phyloP scores from a whole-genome alignment of 1,139 yeast species.

The Suhomyces coccinellae region DNA sequence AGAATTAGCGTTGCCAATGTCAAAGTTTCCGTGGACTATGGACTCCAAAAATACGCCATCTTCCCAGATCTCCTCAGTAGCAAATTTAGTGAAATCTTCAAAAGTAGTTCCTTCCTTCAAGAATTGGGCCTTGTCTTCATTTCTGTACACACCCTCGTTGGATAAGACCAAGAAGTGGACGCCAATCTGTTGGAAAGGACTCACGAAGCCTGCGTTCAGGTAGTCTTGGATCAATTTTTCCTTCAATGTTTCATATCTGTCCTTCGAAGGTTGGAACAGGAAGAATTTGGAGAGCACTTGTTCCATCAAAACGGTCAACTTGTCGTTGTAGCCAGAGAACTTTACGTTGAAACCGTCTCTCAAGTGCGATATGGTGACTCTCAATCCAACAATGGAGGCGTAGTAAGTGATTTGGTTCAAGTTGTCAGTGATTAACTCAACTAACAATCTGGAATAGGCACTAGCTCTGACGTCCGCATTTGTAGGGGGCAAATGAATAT shows the following conservation, averaged over 20 bases:
- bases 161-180: constrained; percentile 59
- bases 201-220: constrained; percentile 69
- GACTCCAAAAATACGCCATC: constrained; percentile 63
- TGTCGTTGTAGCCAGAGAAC: constrained; percentile 82
- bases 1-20: constrained; percentile 50
- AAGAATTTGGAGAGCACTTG: constrained; percentile 57
- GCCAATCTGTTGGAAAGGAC: constrained; percentile 76
- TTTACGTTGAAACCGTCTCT: constrained; percentile 72
- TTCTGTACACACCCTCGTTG: constrained; percentile 68
- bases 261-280: constrained; percentile 52
- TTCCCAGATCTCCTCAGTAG: constrained; percentile 40
- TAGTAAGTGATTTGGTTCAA: constrained; percentile 77
- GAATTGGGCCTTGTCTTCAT: constrained; percentile 59
- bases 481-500: constrained; percentile 66
- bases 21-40: constrained; percentile 77
- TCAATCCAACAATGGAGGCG: constrained; percentile 80
- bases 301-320: constrained; percentile 61
- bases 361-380: constrained; percentile 56
- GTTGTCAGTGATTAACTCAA: constrained; percentile 72
- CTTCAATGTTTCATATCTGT: constrained; percentile 66
- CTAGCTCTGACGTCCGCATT: constrained; percentile 56
- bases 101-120: constrained; percentile 45
- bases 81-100: constrained; percentile 50
- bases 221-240: constrained; percentile 62
- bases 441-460: constrained; percentile 59